These are phyloP conservation scores for Phylloporus rhodoxanthus DNA, from an alignment of 768 basidiomycete genomes.

Conservation along the genomic window DNA sequence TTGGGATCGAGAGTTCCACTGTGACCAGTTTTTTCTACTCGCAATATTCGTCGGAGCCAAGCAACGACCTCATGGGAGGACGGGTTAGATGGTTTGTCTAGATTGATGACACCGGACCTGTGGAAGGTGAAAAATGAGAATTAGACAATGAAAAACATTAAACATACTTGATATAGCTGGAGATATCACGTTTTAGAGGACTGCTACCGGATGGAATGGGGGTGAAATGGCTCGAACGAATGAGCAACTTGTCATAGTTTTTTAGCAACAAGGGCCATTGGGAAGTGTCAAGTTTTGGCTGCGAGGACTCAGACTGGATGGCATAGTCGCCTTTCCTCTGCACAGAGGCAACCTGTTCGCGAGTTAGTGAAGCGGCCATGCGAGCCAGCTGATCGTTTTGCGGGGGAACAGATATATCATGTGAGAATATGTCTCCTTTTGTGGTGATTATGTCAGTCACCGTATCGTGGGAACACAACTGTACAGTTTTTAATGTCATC, in stretches of 20 bases:
- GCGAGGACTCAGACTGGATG: slow-evolving; percentile 71
- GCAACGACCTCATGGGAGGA: slow-evolving; percentile 99
- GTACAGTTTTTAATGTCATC: slow-evolving; percentile 42
- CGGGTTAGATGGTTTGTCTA: slow-evolving; percentile 99
- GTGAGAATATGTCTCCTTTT: slow-evolving; percentile 12
- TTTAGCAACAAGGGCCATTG: slow-evolving; percentile 97
- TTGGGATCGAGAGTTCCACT: slow-evolving; percentile 98
- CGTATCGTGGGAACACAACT: slow-evolving; percentile 32
- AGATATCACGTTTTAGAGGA: slow-evolving; percentile 92
- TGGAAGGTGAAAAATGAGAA: slow-evolving; percentile 2
- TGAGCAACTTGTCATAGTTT: slow-evolving; percentile 96
- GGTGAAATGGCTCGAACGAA: slow-evolving; percentile 95
- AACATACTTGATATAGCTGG: slow-evolving; percentile 79
- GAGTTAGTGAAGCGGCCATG: slow-evolving; percentile 39
- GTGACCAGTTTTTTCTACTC: slow-evolving; percentile 97
- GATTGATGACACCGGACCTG: slow-evolving; percentile 96
- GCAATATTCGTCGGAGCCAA: slow-evolving; percentile 94
- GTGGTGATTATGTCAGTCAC: slow-evolving; percentile 9
- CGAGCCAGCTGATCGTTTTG: not conserved
- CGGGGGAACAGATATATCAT: slow-evolving; percentile 14
- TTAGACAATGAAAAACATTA: not conserved
- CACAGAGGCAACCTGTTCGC: slow-evolving; percentile 66
- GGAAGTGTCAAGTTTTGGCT: slow-evolving; percentile 86
- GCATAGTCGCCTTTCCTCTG: slow-evolving; percentile 71
- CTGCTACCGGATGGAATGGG: slow-evolving; percentile 93